phyloP scores from a whole-genome alignment of 805 yeast genomes.

The Sugiyamaella marilandica region DNA sequence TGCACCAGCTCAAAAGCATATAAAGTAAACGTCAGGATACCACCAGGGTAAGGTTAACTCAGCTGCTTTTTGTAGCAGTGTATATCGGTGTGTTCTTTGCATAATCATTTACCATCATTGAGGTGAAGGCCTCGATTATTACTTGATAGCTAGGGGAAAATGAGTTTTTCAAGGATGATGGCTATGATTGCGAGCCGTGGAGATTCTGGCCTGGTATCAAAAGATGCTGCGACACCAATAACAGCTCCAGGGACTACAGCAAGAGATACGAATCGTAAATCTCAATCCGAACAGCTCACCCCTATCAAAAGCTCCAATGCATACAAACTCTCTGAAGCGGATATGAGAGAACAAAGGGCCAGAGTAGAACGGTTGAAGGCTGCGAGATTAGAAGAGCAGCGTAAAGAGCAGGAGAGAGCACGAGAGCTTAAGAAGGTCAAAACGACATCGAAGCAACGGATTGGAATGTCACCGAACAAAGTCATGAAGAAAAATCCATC shows the following conservation, averaged over 20 bases:
- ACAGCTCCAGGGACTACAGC: not conserved
- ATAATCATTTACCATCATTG: too few relatives aligned
- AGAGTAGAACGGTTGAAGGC: slow-evolving; percentile 29
- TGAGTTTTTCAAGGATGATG: slow-evolving; percentile 28
- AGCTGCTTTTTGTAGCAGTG: too few relatives aligned
- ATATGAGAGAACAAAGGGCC: slow-evolving; percentile 21
- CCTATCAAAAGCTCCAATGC: not conserved
- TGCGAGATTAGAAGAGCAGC: slow-evolving; percentile 20
- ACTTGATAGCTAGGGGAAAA: not conserved
- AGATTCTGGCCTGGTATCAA: not conserved
- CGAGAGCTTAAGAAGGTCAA: not conserved
- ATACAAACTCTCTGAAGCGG: slow-evolving; percentile 18
- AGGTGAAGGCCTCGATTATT: too few relatives aligned
- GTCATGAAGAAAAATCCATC: not conserved
- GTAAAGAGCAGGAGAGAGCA: not conserved
- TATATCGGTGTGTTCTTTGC: too few relatives aligned
- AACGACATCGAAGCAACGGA: not conserved
- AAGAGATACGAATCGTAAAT: not conserved
- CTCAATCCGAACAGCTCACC: not conserved
- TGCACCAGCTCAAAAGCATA: not conserved
- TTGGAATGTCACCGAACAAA: not conserved
- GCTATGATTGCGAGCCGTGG: slow-evolving; percentile 20
- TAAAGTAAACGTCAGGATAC: not conserved
- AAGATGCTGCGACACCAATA: slow-evolving; percentile 1
- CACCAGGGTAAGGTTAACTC: too few relatives aligned